Conservation (phyloP, 2,329 filamentous ascomycete species). For the Monosporascus sp. region DNA sequence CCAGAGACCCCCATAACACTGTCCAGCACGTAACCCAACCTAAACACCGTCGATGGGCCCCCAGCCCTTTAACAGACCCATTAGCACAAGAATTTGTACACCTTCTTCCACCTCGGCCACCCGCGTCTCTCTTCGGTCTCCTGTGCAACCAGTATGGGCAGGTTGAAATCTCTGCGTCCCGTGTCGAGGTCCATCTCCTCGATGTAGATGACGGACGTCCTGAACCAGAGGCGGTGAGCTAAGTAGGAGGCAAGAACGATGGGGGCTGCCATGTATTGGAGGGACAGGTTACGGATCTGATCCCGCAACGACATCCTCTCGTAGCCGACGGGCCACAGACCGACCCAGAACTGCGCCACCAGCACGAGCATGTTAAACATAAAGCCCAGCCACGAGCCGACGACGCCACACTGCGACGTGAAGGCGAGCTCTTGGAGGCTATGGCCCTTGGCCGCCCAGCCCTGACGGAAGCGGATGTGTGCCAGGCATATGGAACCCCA, state of each 20-base stretch:
- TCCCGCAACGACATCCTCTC: constrained; percentile 34
- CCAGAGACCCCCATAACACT: too few species aligned
- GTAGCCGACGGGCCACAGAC: constrained; percentile 67
- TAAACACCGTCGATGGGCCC: too few species aligned
- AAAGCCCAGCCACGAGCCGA: constrained; percentile 77
- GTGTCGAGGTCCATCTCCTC: constrained; percentile 83
- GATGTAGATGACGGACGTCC: constrained; percentile 60
- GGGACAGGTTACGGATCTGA: constrained; percentile 65
- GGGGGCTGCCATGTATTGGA: constrained; percentile 64
- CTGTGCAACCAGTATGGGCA: constrained; percentile 71
- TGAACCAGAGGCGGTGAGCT: constrained; percentile 69
- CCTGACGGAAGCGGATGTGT: constrained; percentile 84
- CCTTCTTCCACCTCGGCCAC: constrained; percentile 74
- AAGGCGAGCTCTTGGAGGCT: constrained; percentile 76
- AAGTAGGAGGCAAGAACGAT: constrained; percentile 65
- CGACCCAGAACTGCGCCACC: constrained; percentile 82
- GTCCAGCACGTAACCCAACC: not conserved
- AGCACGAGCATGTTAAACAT: constrained; percentile 71
- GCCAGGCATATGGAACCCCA: constrained; percentile 83
- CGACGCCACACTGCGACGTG: constrained; percentile 68
- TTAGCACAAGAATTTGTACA: constrained; percentile 70
- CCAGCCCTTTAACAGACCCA: not conserved
- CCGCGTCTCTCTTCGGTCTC: constrained; percentile 67
- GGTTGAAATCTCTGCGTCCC: constrained; percentile 77
- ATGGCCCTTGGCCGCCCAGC: constrained; percentile 68